phyloP scores from a whole-genome alignment of 106 monocot species.

The Acorus calamus region DNA sequence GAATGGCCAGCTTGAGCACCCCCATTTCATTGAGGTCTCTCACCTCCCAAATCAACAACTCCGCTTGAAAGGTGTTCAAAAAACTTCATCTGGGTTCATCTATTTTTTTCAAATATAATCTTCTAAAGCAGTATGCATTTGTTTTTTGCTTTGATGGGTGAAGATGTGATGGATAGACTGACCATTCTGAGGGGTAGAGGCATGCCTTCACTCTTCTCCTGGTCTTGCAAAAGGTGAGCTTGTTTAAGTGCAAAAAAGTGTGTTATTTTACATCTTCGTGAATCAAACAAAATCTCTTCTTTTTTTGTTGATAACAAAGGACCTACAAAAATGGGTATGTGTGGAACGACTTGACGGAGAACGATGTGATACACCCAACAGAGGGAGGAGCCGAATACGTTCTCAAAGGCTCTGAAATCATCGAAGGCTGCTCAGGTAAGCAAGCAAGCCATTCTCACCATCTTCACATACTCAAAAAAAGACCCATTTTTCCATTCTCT shows the following conservation, averaged over 20 bases:
- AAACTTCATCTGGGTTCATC: neutral
- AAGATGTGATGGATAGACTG: conserved; percentile 67
- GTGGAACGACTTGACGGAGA: conserved; percentile 83
- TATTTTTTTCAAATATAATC: neutral
- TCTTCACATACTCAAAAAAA: neutral
- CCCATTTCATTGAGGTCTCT: conserved; percentile 86
- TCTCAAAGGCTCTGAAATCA: conserved; percentile 88
- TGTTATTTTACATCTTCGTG: neutral
- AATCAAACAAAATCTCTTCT: neutral
- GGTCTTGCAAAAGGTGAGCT: conserved; percentile 84
- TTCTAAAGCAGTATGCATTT: neutral
- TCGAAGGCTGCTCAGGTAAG: conserved; percentile 31
- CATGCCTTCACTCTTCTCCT: conserved; percentile 76
- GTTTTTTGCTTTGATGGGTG: neutral
- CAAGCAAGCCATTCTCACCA: neutral
- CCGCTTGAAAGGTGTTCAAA: conserved; percentile 49
- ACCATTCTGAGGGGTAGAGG: conserved; percentile 63
- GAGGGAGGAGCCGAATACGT: conserved; percentile 71
- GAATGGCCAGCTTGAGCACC: conserved; percentile 94
- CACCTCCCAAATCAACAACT: conserved; percentile 53
- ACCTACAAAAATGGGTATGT: conserved; percentile 91
- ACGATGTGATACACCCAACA: conserved; percentile 66
- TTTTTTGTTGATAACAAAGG: conserved; percentile 20
- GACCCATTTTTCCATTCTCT: neutral
- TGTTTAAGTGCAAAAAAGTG: neutral